Evolutionary conservation across 108 stramenopile species (phyloP), one percentile per base, ranked within the genome.

Genomic region (Skeletonema menzelii): DNA sequence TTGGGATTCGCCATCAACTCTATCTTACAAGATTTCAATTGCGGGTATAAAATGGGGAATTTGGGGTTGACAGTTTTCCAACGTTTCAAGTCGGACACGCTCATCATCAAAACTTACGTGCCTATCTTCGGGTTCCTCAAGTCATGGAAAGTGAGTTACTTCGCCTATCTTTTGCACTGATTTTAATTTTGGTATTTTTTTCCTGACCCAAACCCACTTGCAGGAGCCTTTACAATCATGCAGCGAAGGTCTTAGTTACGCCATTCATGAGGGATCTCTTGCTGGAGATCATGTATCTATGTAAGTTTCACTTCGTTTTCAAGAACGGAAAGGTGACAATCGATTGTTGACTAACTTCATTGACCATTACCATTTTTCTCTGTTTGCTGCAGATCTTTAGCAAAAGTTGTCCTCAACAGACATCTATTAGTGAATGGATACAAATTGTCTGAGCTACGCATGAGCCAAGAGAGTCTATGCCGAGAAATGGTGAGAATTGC

Each of bases 1-100:
- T 53, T 53, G 20, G 49, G 49, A 53, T 53, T 53, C 22, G 49
- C 49, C 22, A 53, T 53, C 49, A 53, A 53, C 49, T 53, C 49
- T 53, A 10, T 53, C 8, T 22, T 53, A 22, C 22, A 53, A 53
- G 49, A 53, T 53, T 53, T 8, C 22, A 22, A 53, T 7, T 22
- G 49, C 10, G 49, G 49, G n/a, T 53, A 53, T 22, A 22, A 4
- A n/a, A 53, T 53, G 49, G 8, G 49, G 3, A 53, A 24, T 8
- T 53, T 53, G 49, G 49, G 49, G 22, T n/a, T 53, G n/a, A 17
- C 49, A 22, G 24, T 53, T 5, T 53, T 53, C 49, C 49, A 53
- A 53, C 19, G 49, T 24, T 53, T 53, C 49, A 20, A 53, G 49
- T 53, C 49, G 22, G 24, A 53, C 49, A 53, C 49, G 20, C 49